Evolutionary conservation across 2,329 filamentous ascomycete species (phyloP).

Genomic region (Trichoderma guizhouense): DNA sequence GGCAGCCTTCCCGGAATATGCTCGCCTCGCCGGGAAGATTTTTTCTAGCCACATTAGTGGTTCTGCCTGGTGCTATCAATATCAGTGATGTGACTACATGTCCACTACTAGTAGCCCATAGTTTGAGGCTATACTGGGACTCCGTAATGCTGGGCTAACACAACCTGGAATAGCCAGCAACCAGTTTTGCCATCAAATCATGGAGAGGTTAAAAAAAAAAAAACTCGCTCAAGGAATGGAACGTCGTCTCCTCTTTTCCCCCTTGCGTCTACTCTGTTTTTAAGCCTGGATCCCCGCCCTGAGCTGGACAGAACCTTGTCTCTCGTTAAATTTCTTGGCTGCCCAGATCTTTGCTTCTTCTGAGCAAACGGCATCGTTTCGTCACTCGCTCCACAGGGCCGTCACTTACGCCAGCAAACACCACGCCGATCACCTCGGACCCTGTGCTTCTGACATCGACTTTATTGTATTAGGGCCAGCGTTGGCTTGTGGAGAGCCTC

Average conservation of each 20-base stretch:
- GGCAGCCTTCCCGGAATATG: background rate
- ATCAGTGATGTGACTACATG: background rate
- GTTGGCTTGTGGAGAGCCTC: constrained; percentile 7
- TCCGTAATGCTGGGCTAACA: background rate
- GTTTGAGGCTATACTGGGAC: background rate
- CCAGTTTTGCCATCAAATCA: background rate
- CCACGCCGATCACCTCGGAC: constrained; percentile 10
- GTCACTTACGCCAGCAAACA: constrained; percentile 16
- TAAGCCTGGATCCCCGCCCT: background rate
- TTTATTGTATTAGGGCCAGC: background rate
- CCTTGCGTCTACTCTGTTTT: background rate
- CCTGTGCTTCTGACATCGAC: background rate
- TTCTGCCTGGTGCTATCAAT: background rate
- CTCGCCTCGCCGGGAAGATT: background rate
- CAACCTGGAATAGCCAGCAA: background rate
- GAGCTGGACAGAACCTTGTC: background rate
- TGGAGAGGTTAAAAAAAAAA: background rate
- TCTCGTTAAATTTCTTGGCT: constrained; percentile 1
- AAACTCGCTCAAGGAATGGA: background rate
- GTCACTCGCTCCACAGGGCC: constrained; percentile 20
- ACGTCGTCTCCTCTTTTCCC: background rate
- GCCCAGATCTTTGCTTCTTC: background rate
- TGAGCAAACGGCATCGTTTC: constrained; percentile 16
- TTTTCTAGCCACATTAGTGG: background rate
- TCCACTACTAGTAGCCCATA: background rate